Evolutionary conservation across 441 rosid genomes (phyloP), one percentile per base, ranked within the genome.

Genomic region (Oxalis stricta): DNA sequence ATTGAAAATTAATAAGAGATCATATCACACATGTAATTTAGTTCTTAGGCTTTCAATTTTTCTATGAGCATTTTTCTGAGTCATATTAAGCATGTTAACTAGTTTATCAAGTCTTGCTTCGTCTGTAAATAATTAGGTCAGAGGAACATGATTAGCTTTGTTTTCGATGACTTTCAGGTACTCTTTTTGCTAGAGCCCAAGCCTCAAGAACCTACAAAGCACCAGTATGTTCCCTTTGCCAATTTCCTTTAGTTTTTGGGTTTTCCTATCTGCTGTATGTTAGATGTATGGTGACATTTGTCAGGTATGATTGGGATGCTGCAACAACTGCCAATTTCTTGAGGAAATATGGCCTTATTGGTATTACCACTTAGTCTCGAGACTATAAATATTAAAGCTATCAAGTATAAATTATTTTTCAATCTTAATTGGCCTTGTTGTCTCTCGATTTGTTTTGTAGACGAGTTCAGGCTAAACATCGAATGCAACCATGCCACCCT

Each of bases 141-240:
- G 5, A 30, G 28, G 12, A 38, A 33, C 24, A n/a, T n/a, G n/a
- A n/a, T 21, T 13, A 26, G 28, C 23, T 13, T 41, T 34, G 14
- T 20, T 38, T 33, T 45, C 48, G 38, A 30, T 31, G 10, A 19
- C 32, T 56, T 13, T 45, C 72, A 86, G 96, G 99, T 36, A 83
- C 84, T 9, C 67, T 91, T 42, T n/a, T 65, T 91, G 42, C 77
- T 91, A 63, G 96, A 91, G 66, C 99, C 99, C 18, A 91, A 91
- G 75, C 99, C 99, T 52, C 99, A 91, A 69, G 99, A 91, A 70
- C 96, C 99, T 12, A 86, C 96, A 34, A 91, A 86, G 52, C 99
- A 91, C 66, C 96, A 91, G 84, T 91, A 69, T 28, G 57, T 36
- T 39, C 55, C n/a, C 45, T 8, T 24, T 10, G 9, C 35, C 38